Conservation (phyloP, 2,329 filamentous ascomycete species). For the Fusarium bactridioides region DNA sequence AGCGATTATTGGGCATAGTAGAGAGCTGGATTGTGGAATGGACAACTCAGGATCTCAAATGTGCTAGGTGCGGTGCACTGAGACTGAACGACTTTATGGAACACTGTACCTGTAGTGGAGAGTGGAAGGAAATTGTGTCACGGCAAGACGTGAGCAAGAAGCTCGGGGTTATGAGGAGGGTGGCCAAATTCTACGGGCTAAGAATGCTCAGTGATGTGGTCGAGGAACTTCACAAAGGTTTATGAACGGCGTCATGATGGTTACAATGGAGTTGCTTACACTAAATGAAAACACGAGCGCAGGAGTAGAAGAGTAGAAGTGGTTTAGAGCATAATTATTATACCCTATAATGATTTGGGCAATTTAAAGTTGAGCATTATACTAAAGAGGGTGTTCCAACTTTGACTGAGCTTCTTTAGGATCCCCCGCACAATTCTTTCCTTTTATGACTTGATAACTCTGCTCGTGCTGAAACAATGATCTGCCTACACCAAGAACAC, state of each 20-base stretch:
- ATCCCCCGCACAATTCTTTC: not conserved
- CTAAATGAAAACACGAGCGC: not conserved
- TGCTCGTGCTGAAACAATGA: not conserved
- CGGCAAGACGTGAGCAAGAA: constrained; percentile 70
- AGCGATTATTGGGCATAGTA: constrained; percentile 79
- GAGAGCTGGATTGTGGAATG: constrained; percentile 80
- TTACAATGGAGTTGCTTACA: not conserved
- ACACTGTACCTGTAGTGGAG: constrained; percentile 91
- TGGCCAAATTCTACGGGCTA: constrained; percentile 81
- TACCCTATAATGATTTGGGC: not conserved
- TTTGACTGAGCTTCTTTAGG: not conserved
- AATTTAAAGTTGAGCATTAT: not conserved
- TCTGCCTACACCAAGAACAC: not conserved
- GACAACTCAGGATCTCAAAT: constrained; percentile 90
- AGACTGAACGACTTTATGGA: constrained; percentile 94
- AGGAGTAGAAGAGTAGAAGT: not conserved
- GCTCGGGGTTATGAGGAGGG: constrained; percentile 75
- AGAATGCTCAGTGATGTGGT: constrained; percentile 83
- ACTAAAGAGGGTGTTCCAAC: not conserved
- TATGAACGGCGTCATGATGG: constrained; percentile 46
- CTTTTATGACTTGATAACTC: not conserved
- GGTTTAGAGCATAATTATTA: not conserved
- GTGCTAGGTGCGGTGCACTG: constrained; percentile 73
- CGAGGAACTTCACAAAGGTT: constrained; percentile 62
- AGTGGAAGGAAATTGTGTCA: constrained; percentile 78